A percentile compares a stretch with the other conserved stretches of the same genome.
phyloP scores from a whole-genome alignment of 2,329 filamentous ascomycete genomes.

The Hymenoscyphus fraxineus region DNA sequence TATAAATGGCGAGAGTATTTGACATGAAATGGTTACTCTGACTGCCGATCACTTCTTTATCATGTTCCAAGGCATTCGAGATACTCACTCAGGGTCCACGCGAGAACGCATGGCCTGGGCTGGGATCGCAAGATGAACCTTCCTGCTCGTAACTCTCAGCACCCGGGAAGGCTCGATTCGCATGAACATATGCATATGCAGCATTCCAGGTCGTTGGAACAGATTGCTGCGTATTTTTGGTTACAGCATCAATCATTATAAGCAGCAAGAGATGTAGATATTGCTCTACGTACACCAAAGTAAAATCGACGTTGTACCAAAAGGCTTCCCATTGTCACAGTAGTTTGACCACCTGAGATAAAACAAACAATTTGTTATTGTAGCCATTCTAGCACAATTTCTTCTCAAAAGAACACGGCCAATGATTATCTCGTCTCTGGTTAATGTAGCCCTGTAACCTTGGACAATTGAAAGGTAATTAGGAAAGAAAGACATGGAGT shows the following conservation, averaged over 20 bases:
- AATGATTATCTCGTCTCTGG: too few relatives aligned
- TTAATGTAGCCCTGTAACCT: too few relatives aligned
- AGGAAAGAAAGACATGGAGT: not conserved
- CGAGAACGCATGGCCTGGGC: not conserved
- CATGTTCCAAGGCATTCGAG: not conserved
- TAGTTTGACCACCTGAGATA: too few relatives aligned
- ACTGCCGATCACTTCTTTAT: not conserved
- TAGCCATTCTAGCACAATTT: too few relatives aligned
- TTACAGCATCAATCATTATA: not conserved
- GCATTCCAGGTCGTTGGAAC: not conserved
- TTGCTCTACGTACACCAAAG: too few relatives aligned
- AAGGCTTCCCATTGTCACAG: too few relatives aligned
- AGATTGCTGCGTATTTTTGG: not conserved
- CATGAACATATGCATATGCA: not conserved
- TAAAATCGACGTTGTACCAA: too few relatives aligned
- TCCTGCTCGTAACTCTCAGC: not conserved
- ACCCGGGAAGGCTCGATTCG: slow-evolving; percentile 2
- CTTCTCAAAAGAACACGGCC: too few relatives aligned
- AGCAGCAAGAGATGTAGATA: not conserved
- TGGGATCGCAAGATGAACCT: not conserved
- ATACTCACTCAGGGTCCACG: not conserved
- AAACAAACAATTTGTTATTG: too few relatives aligned
- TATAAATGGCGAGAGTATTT: not conserved
- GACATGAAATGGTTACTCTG: not conserved
- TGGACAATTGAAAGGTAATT: not conserved